Base-by-base conservation (phyloP, 2,329 filamentous ascomycete genomes). In the Fusarium secorum region DNA sequence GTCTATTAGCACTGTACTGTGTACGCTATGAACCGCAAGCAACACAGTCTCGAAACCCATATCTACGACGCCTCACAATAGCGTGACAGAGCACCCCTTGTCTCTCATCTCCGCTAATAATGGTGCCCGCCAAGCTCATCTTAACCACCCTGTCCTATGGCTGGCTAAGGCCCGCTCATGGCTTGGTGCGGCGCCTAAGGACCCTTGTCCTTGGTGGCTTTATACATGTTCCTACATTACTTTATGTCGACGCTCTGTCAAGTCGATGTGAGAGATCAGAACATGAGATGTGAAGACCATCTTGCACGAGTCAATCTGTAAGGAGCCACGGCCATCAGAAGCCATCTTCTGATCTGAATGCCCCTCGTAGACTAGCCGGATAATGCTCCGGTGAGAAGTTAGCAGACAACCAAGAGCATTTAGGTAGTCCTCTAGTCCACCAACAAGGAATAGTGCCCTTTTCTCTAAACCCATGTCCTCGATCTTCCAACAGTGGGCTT, bases 31-130 rank as follows among this genome's bases (percentile, higher is more conserved):
- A 7, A 1, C 4, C 11, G 0, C 7, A 5, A 15, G 5, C 15
- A 17, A 11, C 11, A 63, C 64, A 75, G 71, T 74, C 49, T 53
- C 7, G 11, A 7, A 18, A 3, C 11, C 0, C 3, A 7, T 4
- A 17, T 11, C 13, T n/a, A 11, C 7, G 64, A 38, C 59, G 18
- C 17, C 26, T 51, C 49, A 20, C 44, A 54, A 74, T 76, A 76
- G 68, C 45, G n/a, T 49, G 36, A 48, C 69, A 70, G 55, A 49
- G 44, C 32, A 41, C 26, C 45, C 57, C 66, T 66, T 71, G 73
- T 76, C 70, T 68, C 73, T 77, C 75, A 77, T 77, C 75, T 76
- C 75, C 75, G 75, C 75, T 77, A 76, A 75, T 74, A 54, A 75
- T 73, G 73, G 71, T 77, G 71, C 68, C 74, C 72, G 75, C 74